phyloP scores from a whole-genome alignment of 2,329 filamentous ascomycete genomes.

The Diaporthe vexans region DNA sequence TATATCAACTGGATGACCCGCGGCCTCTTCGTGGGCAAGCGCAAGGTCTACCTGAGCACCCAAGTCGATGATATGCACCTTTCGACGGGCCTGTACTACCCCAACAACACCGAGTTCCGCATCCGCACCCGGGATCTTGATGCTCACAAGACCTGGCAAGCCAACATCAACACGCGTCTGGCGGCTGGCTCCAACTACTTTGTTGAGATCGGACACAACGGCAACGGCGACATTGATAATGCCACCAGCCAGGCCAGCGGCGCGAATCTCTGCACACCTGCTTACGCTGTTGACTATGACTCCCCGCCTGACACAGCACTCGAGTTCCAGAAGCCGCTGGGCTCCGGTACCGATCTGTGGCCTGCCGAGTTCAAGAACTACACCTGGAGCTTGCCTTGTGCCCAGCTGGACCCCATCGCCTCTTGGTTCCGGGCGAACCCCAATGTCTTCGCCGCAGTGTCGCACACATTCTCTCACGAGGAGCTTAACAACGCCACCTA shows the following conservation, averaged over 20 bases:
- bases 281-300: conserved; percentile 58
- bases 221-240: conserved; percentile 63
- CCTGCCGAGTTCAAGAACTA: conserved; percentile 65
- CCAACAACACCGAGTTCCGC: conserved; percentile 63
- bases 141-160: conserved; percentile 59
- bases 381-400: conserved; percentile 64
- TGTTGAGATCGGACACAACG: conserved; percentile 68
- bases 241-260: conserved; percentile 64
- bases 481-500: conserved; percentile 73
- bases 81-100: conserved; percentile 62
- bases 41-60: conserved; percentile 66
- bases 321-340: conserved; percentile 61
- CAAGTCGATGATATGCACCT: conserved; percentile 76
- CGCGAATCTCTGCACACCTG: conserved; percentile 55
- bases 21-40: conserved; percentile 69
- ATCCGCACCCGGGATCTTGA: conserved; percentile 61
- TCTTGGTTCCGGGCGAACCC: conserved; percentile 70
- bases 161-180: conserved; percentile 60
- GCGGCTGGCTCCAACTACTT: conserved; percentile 65
- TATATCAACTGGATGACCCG: conserved; percentile 75
- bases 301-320: conserved; percentile 60
- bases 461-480: conserved; percentile 73
- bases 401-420: conserved; percentile 62
- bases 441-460: conserved; percentile 70
- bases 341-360: conserved; percentile 65